Conservation (phyloP, 306 rosid genomes). For the Rosa persica region DNA sequence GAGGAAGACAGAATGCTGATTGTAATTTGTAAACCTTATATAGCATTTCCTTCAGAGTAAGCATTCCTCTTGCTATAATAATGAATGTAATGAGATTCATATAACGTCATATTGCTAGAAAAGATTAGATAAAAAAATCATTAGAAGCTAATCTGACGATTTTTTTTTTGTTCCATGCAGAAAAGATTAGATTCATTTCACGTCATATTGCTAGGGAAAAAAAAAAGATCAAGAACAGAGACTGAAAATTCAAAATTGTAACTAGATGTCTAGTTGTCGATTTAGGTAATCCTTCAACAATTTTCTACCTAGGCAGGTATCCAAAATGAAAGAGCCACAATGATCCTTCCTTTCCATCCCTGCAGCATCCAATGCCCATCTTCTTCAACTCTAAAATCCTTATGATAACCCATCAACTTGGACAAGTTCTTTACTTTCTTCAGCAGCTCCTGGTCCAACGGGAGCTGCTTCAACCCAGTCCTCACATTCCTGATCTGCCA, state of each 20-base stretch:
- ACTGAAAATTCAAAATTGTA: no score
- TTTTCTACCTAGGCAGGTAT: neutral
- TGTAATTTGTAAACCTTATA: neutral
- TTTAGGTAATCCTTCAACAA: neutral
- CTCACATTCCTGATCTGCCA: constrained; percentile 28
- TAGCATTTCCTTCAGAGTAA: neutral
- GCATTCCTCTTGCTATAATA: neutral
- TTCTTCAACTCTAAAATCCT: no score
- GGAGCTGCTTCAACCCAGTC: constrained; percentile 32
- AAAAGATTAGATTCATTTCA: no score
- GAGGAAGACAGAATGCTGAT: neutral
- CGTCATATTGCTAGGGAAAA: no score
- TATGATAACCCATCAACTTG: no score
- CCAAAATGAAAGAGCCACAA: constrained; percentile 18
- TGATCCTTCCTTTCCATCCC: no score
- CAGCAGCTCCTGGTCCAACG: constrained; percentile 23
- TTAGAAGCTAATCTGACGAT: neutral
- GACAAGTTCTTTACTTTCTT: neutral
- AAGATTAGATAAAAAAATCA: neutral
- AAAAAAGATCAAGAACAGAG: no score
- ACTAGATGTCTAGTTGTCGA: neutral
- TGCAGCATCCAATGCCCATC: no score
- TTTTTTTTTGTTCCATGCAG: no score
- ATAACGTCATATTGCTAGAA: neutral
- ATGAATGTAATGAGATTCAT: neutral